Evolutionary conservation across 192 early-diverging fungal genomes (phyloP).

Genomic region (Coemansia sp.): DNA sequence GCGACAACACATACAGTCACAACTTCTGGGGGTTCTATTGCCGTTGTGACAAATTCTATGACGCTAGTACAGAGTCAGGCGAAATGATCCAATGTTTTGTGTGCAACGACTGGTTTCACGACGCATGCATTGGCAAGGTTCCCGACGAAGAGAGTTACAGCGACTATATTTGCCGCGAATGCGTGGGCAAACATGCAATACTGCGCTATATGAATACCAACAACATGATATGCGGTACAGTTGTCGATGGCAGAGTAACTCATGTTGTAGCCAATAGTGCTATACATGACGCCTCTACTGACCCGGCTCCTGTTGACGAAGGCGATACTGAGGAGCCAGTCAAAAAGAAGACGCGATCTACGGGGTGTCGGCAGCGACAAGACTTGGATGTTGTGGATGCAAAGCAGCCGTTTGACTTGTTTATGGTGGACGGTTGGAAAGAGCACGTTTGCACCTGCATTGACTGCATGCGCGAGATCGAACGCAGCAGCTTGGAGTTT

Average conservation of each 20-base stretch:
- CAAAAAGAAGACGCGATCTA: constrained; percentile 20
- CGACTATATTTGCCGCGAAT: constrained; percentile 47
- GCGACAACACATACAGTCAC: constrained; percentile 76
- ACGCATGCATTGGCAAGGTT: constrained; percentile 66
- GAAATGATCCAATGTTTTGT: constrained; percentile 84
- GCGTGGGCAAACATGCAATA: constrained; percentile 24
- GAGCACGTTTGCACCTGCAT: constrained; percentile 68
- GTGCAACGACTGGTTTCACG: constrained; percentile 88
- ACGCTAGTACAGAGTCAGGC: constrained; percentile 66
- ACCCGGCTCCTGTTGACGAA: background rate
- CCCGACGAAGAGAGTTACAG: constrained; percentile 28
- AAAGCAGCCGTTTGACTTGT: constrained; percentile 61
- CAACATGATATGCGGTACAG: constrained; percentile 19
- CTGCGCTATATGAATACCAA: constrained; percentile 31
- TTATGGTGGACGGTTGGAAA: constrained; percentile 74
- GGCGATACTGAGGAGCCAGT: constrained; percentile 6
- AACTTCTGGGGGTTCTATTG: constrained; percentile 86
- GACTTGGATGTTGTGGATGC: constrained; percentile 37
- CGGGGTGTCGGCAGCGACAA: constrained; percentile 14
- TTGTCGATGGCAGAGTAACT: constrained; percentile 15
- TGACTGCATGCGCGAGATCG: constrained; percentile 58
- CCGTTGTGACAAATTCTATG: constrained; percentile 78
- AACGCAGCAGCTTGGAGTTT: constrained; percentile 51
- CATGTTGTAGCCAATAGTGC: background rate
- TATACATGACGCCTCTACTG: background rate